phyloP scores from a whole-genome alignment of 1,139 yeast species.

The Casaregolazyma lundiana region DNA sequence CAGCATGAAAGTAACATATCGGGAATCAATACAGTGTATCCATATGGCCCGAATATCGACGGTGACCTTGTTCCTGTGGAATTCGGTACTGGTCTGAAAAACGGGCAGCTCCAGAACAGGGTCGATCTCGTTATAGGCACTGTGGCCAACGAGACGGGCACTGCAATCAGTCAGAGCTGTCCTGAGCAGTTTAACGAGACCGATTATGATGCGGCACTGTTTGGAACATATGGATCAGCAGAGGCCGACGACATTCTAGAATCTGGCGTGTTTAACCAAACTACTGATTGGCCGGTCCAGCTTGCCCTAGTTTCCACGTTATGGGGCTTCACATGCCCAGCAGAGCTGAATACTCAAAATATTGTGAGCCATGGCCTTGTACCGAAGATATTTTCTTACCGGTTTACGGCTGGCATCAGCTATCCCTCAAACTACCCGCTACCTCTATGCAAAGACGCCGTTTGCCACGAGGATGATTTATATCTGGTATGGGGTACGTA shows the following conservation, averaged over 20 bases:
- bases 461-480: constrained; percentile 34
- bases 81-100: constrained; percentile 19
- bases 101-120: constrained; percentile 21
- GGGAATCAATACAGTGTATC: constrained; percentile 23
- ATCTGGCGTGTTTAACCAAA: constrained; percentile 16
- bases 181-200: constrained; percentile 9
- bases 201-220: constrained; percentile 15
- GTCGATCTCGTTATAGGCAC: constrained; percentile 29
- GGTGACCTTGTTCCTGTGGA: constrained; percentile 19
- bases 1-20: constrained; percentile 5
- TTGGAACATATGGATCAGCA: constrained; percentile 13
- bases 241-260: constrained; percentile 11
- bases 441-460: constrained; percentile 24
- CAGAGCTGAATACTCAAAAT: constrained; percentile 18
- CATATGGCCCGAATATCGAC: constrained; percentile 31
- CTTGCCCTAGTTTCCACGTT: constrained; percentile 22
- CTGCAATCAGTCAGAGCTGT: constrained; percentile 16
- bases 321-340: constrained; percentile 25
- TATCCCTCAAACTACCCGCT: constrained; percentile 21
- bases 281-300: constrained; percentile 12
- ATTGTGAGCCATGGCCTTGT: constrained; percentile 7
- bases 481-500: constrained; percentile 30
- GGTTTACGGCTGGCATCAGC: constrained; percentile 27
- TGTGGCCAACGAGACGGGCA: constrained; percentile 27
- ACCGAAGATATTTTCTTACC: constrained; percentile 24